Conservation (phyloP, 371 early-diverging fungal genomes). For the Parasitella parasitica region DNA sequence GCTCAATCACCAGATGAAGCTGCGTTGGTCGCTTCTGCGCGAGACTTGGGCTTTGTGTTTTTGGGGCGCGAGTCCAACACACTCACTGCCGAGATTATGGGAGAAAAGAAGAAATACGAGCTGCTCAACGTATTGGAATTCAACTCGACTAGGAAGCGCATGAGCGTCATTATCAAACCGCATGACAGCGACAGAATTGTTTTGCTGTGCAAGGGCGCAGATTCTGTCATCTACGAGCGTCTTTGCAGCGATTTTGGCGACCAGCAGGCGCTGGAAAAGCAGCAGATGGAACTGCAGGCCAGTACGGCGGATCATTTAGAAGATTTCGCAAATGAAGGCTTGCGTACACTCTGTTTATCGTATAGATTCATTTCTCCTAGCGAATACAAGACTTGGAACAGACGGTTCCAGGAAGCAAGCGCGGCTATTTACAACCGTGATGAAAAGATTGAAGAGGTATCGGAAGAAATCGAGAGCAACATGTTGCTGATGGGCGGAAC, state of each 20-base stretch:
- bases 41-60: constrained; percentile 79
- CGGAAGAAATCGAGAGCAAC: constrained; percentile 78
- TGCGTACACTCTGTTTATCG: constrained; percentile 87
- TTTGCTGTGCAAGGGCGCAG: constrained; percentile 96
- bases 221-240: constrained; percentile 85
- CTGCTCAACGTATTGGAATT: constrained; percentile 72
- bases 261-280: constrained; percentile 7
- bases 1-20: constrained; percentile 95
- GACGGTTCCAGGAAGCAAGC: constrained; percentile 74
- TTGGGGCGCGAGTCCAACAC: constrained; percentile 63
- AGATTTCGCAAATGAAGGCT: constrained; percentile 88
- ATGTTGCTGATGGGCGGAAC: constrained; percentile 79
- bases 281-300: constrained; percentile 23
- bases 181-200: constrained; percentile 73
- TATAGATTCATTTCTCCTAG: constrained; percentile 72
- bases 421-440: constrained; percentile 80
- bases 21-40: constrained; percentile 87
- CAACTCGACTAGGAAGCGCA: constrained; percentile 81
- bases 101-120: constrained; percentile 37
- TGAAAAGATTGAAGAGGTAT: constrained; percentile 74
- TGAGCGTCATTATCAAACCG: constrained; percentile 77
- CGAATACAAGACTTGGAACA: constrained; percentile 80
- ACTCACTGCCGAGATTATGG: constrained; percentile 36
- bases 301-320: constrained; percentile 74
- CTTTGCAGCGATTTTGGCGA: constrained; percentile 55